Evolutionary conservation across 1,139 yeast species (phyloP).

Genomic region (Saccharomyces hybrid): DNA sequence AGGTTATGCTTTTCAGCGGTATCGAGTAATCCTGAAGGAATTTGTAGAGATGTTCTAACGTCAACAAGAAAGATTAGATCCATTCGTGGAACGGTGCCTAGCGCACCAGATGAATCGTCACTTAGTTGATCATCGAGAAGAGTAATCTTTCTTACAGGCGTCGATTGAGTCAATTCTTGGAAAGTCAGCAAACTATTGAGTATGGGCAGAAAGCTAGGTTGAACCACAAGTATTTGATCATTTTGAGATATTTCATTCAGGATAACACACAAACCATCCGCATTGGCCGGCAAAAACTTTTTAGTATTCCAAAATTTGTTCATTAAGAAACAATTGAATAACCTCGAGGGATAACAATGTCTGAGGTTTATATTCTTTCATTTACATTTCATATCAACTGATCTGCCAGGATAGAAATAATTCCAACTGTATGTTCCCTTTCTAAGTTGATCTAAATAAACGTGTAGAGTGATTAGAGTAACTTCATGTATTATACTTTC

Average conservation of each 20-base stretch:
- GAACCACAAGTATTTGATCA: slow-evolving; percentile 21
- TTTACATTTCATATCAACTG: not conserved
- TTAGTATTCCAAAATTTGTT: slow-evolving; percentile 22
- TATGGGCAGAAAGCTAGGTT: slow-evolving; percentile 16
- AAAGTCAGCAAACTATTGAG: slow-evolving; percentile 23
- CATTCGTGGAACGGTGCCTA: slow-evolving; percentile 9
- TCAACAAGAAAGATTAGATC: slow-evolving; percentile 24
- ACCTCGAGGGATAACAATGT: not conserved
- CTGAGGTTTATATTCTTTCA: not conserved
- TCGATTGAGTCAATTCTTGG: slow-evolving; percentile 21
- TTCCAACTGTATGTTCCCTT: not conserved
- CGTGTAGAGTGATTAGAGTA: not conserved
- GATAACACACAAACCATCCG: slow-evolving; percentile 13
- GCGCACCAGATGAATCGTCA: slow-evolving; percentile 12
- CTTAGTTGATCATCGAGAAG: slow-evolving; percentile 17
- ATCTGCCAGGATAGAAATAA: not conserved
- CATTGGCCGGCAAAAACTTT: slow-evolving; percentile 15
- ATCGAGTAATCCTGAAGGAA: slow-evolving; percentile 12
- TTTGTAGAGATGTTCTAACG: slow-evolving; percentile 18
- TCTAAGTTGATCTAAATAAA: not conserved
- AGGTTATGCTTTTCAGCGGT: slow-evolving; percentile 7
- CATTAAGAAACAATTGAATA: slow-evolving; percentile 10
- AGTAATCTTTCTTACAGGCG: slow-evolving; percentile 24
- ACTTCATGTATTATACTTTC: not conserved
- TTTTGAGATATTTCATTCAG: slow-evolving; percentile 14